Evolutionary conservation across 2,329 filamentous ascomycete genomes (phyloP).

Genomic region (Botrytis deweyae): DNA sequence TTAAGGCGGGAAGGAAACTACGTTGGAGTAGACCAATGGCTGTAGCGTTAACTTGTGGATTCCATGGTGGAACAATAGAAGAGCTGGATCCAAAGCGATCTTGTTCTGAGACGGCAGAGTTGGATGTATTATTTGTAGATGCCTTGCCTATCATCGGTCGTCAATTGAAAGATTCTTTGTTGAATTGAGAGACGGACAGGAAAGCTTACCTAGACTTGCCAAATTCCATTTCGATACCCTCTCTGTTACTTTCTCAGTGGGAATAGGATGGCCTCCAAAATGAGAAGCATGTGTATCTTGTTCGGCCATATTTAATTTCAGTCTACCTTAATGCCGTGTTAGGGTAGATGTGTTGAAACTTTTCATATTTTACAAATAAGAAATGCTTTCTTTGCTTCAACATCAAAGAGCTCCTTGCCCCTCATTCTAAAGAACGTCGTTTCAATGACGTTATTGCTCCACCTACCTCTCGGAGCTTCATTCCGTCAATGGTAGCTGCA

Average conservation of each 20-base stretch:
- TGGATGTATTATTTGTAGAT: background rate
- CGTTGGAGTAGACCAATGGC: conserved; percentile 23
- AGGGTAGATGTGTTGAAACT: background rate
- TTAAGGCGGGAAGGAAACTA: conserved; percentile 23
- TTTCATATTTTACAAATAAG: background rate
- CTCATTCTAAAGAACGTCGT: background rate
- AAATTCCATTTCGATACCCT: conserved; percentile 3
- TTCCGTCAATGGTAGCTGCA: background rate
- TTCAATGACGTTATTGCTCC: conserved; percentile 9
- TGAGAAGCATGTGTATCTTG: conserved; percentile 20
- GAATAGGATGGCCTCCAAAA: conserved; percentile 18
- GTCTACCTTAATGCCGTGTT: background rate
- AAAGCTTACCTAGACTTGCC: conserved; percentile 4
- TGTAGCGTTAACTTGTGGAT: conserved; percentile 15
- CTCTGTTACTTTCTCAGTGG: conserved; percentile 7
- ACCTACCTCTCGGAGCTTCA: background rate
- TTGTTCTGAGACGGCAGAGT: background rate
- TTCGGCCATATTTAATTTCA: conserved; percentile 14
- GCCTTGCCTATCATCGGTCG: background rate
- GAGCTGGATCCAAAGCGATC: conserved; percentile 6
- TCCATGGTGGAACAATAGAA: conserved; percentile 18
- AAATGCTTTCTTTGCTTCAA: background rate
- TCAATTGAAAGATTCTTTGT: background rate
- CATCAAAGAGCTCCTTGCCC: conserved; percentile 1
- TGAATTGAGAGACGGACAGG: background rate